phyloP scores from a whole-genome alignment of 192 early-diverging fungal genomes.

The Coemansia sp. region DNA sequence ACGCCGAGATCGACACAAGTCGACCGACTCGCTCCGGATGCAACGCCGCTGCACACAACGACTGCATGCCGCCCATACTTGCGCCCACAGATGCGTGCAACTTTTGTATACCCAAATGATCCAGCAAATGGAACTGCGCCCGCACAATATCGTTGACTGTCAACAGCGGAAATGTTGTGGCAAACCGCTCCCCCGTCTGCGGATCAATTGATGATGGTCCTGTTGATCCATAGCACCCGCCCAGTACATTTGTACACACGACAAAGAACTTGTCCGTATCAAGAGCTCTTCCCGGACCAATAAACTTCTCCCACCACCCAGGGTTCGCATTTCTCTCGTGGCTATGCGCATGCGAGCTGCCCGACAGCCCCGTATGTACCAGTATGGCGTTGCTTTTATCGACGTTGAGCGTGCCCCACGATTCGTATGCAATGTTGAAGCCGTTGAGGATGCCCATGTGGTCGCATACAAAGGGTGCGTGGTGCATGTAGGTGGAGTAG shows the following conservation, averaged over 20 bases:
- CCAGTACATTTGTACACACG: constrained; percentile 94
- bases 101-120: constrained; percentile 72
- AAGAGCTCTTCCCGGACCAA: constrained; percentile 84
- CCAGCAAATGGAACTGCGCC: constrained; percentile 86
- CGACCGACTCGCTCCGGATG: constrained; percentile 81
- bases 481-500: constrained; percentile 66
- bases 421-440: constrained; percentile 90
- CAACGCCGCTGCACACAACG: constrained; percentile 79
- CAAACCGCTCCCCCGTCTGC: constrained; percentile 71
- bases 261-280: constrained; percentile 95
- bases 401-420: constrained; percentile 90
- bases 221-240: constrained; percentile 95
- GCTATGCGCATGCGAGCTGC: constrained; percentile 86
- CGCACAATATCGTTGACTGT: constrained; percentile 96
- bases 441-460: constrained; percentile 78
- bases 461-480: constrained; percentile 69
- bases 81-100: constrained; percentile 88
- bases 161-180: constrained; percentile 85
- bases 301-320: constrained; percentile 99
- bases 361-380: constrained; percentile 93
- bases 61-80: constrained; percentile 97
- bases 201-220: constrained; percentile 86
- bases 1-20: constrained; percentile 83
- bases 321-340: constrained; percentile 71
- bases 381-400: constrained; percentile 83